A percentile compares a stretch with the other conserved stretches of the same genome.
These are phyloP conservation scores for Aspergillus novoparasiticus DNA, from an alignment of 2,329 filamentous ascomycete genomes.

Conservation along the genomic window DNA sequence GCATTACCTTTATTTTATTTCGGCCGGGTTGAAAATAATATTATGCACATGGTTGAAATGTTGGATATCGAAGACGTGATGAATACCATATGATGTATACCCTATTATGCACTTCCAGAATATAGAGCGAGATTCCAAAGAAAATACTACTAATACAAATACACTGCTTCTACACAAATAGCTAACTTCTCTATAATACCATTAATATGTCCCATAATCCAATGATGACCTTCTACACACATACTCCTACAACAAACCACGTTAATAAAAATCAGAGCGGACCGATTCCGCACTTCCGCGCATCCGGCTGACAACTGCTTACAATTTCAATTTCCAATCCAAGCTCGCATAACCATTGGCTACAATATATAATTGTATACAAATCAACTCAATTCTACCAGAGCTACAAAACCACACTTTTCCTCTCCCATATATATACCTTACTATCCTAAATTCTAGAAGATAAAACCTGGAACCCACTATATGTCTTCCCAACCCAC, in stretches of 20 bases:
- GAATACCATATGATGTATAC: conserved; percentile 2
- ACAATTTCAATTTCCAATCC: conserved; percentile 2
- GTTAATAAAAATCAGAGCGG: conserved; percentile 17
- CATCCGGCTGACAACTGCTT: conserved; percentile 6
- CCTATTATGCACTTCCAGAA: neutral
- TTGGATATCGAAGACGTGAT: neutral
- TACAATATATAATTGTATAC: conserved; percentile 4
- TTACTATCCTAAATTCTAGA: neutral
- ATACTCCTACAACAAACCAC: neutral
- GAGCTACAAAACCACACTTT: neutral
- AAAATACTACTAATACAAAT: neutral
- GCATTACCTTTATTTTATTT: conserved; percentile 9
- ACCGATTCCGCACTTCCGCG: conserved; percentile 24
- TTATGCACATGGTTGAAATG: neutral
- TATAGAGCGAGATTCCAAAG: neutral
- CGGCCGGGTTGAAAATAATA: neutral
- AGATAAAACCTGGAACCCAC: neutral
- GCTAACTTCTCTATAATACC: no score
- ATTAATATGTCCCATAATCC: neutral
- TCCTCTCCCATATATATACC: neutral
- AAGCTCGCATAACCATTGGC: neutral
- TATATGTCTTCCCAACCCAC: conserved; percentile 26
- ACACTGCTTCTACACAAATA: no score
- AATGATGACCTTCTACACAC: neutral
- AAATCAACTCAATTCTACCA: neutral